These are phyloP conservation scores for Agarophyton chilense DNA, from an alignment of 23 red algal species.

Conservation along the genomic window DNA sequence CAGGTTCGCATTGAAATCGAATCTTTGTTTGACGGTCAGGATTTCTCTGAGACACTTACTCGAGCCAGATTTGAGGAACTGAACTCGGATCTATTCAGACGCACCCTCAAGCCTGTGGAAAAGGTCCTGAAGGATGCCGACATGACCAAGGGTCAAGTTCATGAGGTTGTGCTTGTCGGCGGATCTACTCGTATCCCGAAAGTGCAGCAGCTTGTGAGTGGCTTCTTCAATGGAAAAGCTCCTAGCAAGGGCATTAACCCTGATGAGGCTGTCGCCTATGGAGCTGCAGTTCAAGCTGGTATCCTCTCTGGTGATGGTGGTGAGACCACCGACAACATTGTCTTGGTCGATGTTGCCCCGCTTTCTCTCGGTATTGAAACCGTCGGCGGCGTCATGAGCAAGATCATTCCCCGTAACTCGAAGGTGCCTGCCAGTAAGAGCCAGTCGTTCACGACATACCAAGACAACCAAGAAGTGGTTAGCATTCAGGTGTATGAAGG, in stretches of 20 bases:
- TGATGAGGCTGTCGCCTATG: slow-evolving; percentile 97
- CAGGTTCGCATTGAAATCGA: slow-evolving; percentile 99
- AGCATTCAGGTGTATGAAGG: slow-evolving; percentile 97
- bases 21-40: slow-evolving; percentile 88
- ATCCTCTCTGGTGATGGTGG: slow-evolving; percentile 92
- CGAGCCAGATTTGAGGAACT: slow-evolving; percentile 98
- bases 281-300: slow-evolving; percentile 93
- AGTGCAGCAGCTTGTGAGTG: slow-evolving; percentile 92
- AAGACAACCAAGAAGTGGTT: slow-evolving; percentile 91
- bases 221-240: slow-evolving; percentile 96
- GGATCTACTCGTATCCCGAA: slow-evolving; percentile 99
- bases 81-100: slow-evolving; percentile 95
- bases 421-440: slow-evolving; percentile 92
- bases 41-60: slow-evolving; percentile 95
- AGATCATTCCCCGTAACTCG: slow-evolving; percentile 95
- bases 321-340: slow-evolving; percentile 84
- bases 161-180: slow-evolving; percentile 97
- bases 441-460: slow-evolving; percentile 96
- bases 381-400: slow-evolving; percentile 99
- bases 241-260: slow-evolving; percentile 97
- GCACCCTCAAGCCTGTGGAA: slow-evolving; percentile 97
- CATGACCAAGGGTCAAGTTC: slow-evolving; percentile 84
- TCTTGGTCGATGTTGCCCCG: slow-evolving; percentile 94
- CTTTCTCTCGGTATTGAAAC: slow-evolving; percentile 99
- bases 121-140: slow-evolving; percentile 93